These are phyloP conservation scores for Coemansia sp. DNA, from an alignment of 371 early-diverging fungal species.

Conservation along the genomic window DNA sequence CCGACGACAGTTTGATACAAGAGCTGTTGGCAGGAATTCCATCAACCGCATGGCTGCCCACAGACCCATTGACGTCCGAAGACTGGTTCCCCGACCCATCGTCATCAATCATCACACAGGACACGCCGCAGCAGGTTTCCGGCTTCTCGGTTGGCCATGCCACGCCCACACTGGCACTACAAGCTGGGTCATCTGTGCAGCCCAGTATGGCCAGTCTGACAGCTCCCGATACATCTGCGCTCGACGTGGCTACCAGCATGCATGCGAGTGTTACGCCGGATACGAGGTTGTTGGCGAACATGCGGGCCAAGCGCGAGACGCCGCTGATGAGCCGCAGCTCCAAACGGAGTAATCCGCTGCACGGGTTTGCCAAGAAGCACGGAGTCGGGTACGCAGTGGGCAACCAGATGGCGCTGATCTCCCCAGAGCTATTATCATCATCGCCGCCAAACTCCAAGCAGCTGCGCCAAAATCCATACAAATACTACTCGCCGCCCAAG, in stretches of 20 bases:
- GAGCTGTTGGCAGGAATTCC: slow-evolving; percentile 49
- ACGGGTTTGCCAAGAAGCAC: slow-evolving; percentile 48
- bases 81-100: slow-evolving; percentile 43
- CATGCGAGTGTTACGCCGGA: slow-evolving; percentile 16
- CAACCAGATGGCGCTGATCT: slow-evolving; percentile 36
- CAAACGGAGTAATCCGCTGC: slow-evolving; percentile 25
- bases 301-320: slow-evolving; percentile 24
- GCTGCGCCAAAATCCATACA: slow-evolving; percentile 45
- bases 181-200: neutral
- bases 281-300: slow-evolving; percentile 17
- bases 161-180: neutral
- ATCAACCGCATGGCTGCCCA: slow-evolving; percentile 39
- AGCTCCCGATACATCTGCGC: neutral
- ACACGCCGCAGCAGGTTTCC: slow-evolving; percentile 1
- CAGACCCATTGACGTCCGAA: slow-evolving; percentile 47
- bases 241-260: neutral
- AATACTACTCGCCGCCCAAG: slow-evolving; percentile 50
- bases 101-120: slow-evolving; percentile 36
- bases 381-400: slow-evolving; percentile 43
- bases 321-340: slow-evolving; percentile 14
- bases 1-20: slow-evolving; percentile 37
- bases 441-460: slow-evolving; percentile 46
- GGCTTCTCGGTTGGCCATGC: neutral
- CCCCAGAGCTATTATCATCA: slow-evolving; percentile 42
- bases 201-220: neutral